These are phyloP conservation scores for Aegilops tauschii DNA, from an alignment of 176 grass and related monocot species.

Conservation along the genomic window DNA sequence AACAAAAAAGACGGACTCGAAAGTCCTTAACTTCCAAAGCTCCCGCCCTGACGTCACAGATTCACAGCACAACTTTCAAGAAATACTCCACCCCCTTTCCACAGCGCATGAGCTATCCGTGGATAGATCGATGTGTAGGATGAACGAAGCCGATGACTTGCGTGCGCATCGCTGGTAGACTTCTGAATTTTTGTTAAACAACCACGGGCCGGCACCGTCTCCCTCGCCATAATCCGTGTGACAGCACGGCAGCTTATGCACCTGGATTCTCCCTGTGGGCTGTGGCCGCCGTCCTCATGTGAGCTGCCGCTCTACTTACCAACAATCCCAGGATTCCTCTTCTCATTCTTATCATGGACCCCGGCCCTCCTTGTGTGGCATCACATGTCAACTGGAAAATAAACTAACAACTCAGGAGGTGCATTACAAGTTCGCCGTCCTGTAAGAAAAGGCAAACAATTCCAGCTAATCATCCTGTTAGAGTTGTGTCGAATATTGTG, in stretches of 20 bases:
- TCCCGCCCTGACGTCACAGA: too few species aligned
- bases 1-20: too few species aligned
- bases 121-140: too few species aligned
- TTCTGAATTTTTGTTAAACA: neutral
- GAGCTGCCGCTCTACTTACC: neutral
- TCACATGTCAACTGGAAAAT: neutral
- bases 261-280: constrained; percentile 14
- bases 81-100: too few species aligned
- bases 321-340: neutral
- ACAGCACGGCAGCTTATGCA: neutral
- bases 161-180: neutral
- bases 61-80: too few species aligned
- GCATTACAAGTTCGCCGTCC: neutral
- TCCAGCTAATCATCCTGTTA: constrained; percentile 6
- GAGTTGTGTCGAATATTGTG: too few species aligned
- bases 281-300: constrained; percentile 19
- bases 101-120: too few species aligned
- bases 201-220: neutral
- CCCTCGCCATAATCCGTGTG: neutral
- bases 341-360: neutral
- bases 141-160: too few species aligned
- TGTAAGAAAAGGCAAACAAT: neutral
- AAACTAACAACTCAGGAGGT: neutral
- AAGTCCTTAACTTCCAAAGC: too few species aligned
- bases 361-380: neutral